A percentile compares a stretch with the other conserved stretches of the same genome.
Evolutionary conservation across 2,329 filamentous ascomycete species (phyloP).

Genomic region (Sphaceloma murrayae): DNA sequence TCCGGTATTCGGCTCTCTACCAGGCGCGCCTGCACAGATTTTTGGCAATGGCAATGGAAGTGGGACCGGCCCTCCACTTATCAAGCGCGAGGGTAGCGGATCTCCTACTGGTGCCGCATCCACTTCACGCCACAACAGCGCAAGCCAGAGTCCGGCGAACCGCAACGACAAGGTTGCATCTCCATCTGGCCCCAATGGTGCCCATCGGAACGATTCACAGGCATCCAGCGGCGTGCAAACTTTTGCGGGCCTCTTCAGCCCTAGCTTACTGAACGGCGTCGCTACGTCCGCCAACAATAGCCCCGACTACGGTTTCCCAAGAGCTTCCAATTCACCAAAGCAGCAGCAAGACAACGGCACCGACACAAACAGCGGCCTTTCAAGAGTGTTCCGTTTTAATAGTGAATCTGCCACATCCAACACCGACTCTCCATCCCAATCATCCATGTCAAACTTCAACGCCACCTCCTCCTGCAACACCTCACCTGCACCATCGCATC

Average conservation of each 20-base stretch:
- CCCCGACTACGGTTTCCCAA: constrained; percentile 18
- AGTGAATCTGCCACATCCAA: constrained; percentile 37
- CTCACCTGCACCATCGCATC: constrained; percentile 65
- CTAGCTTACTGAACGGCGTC: constrained; percentile 41
- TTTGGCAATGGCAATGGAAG: constrained; percentile 29
- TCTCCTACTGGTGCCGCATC: neutral
- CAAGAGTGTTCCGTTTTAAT: constrained; percentile 44
- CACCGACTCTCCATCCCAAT: constrained; percentile 43
- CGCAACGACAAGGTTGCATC: neutral
- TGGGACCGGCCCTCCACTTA: neutral
- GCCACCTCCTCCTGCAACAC: constrained; percentile 53
- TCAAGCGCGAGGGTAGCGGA: constrained; percentile 1
- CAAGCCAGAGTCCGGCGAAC: constrained; percentile 1
- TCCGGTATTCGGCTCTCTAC: constrained; percentile 77
- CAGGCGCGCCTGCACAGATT: constrained; percentile 38
- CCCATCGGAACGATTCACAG: constrained; percentile 24
- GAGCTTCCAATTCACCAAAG: constrained; percentile 18
- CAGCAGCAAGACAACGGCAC: constrained; percentile 29
- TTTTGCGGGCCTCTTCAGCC: constrained; percentile 52
- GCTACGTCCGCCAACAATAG: constrained; percentile 29
- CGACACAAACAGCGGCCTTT: constrained; percentile 36
- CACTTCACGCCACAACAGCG: constrained; percentile 12
- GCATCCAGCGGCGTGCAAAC: constrained; percentile 28
- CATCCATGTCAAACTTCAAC: constrained; percentile 42
- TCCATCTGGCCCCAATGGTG: constrained; percentile 21